A percentile compares a stretch with the other conserved stretches of the same genome.
phyloP scores from a whole-genome alignment of 345 rosid genomes.

The Lepidium africanum region DNA sequence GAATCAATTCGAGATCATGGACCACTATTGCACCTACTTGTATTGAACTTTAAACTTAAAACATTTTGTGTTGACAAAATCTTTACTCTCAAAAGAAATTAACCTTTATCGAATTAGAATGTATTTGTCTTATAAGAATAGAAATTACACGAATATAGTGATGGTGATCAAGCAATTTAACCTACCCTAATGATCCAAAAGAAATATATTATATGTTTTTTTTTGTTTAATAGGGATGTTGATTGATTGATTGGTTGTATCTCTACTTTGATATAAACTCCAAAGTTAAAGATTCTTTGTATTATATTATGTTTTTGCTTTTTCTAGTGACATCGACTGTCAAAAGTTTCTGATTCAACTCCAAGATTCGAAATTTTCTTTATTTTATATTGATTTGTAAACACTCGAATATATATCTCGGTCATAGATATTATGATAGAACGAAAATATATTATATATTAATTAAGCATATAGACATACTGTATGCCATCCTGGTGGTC shows the following conservation, averaged over 20 bases:
- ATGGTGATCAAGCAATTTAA: background rate
- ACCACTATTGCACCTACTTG: background rate
- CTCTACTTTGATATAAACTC: constrained; percentile 2
- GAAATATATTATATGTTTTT: background rate
- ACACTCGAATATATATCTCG: background rate
- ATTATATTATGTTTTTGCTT: background rate
- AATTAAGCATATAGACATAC: background rate
- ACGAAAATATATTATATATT: background rate
- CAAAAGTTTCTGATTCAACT: constrained; percentile 15
- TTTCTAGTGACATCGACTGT: background rate
- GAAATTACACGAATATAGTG: background rate
- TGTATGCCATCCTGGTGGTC: background rate
- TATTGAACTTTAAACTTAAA: background rate
- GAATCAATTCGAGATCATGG: background rate
- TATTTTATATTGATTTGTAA: background rate
- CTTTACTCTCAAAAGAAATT: background rate
- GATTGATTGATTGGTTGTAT: constrained; percentile 5
- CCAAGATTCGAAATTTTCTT: background rate
- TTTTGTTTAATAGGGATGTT: background rate
- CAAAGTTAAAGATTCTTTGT: constrained; percentile 13
- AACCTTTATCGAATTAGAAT: background rate
- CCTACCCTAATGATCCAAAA: background rate
- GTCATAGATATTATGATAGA: background rate
- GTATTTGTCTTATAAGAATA: background rate
- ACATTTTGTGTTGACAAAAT: background rate